Base-by-base conservation (phyloP, 164 flowering plant genomes). In the Akebia trifoliata region DNA sequence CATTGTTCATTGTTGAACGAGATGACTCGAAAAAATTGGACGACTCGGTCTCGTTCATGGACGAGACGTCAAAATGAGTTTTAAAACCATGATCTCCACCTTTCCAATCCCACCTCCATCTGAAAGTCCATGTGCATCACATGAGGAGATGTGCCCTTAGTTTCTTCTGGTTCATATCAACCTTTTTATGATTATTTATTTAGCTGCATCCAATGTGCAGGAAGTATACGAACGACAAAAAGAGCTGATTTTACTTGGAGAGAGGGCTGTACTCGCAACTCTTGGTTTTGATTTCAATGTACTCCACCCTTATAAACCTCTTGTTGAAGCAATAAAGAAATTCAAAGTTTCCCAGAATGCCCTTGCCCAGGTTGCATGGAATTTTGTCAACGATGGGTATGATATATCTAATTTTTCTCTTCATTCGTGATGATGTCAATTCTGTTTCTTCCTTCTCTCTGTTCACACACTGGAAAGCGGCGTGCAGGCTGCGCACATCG, bases 341-440 rank as follows among this genome's bases (percentile, higher is more conserved):
- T 84, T 88, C 68, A 80, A 78, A 70, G 92, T 83, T 68, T 85
- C 90, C 12, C 83, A 81, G 60, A 80, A 83, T 78, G 81, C 87
- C 37, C 83, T 88, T 61, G 90, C 88, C 30, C 96, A 82, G 72
- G 87, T 81, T 67, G 96, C 96, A 34, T 85, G 92, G 96, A 85
- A 88, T 70, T 85, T 85, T 72, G 90, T 88, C 43, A 88, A 85
- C 69, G 93, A 83, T 77, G 90, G 96, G 96, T 88, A 82, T 64
- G 81, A 17, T 46, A 28, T 35, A 49, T 34, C 21, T 49, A 37
- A 22, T 58, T 4, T 25, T 49, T 53, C 34, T 20, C 35, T 44
- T 56, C 52, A 43, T 54, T 50, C 60, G n/a, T 34, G 22, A 25
- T 61, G 42, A 40, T 62, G 32, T 2, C 29, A 14, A 18, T 54